Evolutionary conservation across 345 rosid species (phyloP).

Genomic region (Acer campestre): DNA sequence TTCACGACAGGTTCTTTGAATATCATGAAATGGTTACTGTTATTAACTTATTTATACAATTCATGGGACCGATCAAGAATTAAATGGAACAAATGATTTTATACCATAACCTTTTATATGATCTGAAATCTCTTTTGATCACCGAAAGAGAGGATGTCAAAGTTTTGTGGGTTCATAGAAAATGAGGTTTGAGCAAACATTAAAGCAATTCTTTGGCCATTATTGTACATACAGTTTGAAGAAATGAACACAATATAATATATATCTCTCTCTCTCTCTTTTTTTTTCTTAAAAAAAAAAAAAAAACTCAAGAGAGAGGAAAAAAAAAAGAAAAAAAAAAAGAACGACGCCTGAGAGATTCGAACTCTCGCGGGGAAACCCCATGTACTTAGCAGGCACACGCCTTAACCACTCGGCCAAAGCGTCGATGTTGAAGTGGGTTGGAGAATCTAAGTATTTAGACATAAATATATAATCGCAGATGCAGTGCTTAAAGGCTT

Average conservation of each 20-base stretch:
- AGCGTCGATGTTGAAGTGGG: constrained; percentile 29
- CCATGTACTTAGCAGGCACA: constrained; percentile 89
- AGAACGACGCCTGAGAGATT: constrained; percentile 62
- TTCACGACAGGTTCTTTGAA: too few species aligned
- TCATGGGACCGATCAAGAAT: background rate
- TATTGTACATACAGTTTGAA: too few species aligned
- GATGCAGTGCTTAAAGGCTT: too few species aligned
- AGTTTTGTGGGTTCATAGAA: background rate
- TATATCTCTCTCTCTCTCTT: too few species aligned
- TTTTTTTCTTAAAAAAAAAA: too few species aligned
- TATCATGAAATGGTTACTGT: background rate
- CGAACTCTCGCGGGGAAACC: constrained; percentile 87
- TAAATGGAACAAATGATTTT: too few species aligned
- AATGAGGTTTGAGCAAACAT: background rate
- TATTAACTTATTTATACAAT: background rate
- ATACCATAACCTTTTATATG: background rate
- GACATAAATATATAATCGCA: too few species aligned
- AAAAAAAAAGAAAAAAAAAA: background rate
- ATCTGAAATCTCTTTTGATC: background rate
- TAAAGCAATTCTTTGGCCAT: background rate
- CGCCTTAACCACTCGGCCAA: constrained; percentile 96
- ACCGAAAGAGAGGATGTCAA: background rate
- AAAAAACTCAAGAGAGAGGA: background rate
- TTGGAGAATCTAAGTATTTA: too few species aligned
- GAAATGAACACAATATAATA: background rate